Base-by-base conservation (phyloP, 768 basidiomycete genomes). In the Mycena leptocephala region DNA sequence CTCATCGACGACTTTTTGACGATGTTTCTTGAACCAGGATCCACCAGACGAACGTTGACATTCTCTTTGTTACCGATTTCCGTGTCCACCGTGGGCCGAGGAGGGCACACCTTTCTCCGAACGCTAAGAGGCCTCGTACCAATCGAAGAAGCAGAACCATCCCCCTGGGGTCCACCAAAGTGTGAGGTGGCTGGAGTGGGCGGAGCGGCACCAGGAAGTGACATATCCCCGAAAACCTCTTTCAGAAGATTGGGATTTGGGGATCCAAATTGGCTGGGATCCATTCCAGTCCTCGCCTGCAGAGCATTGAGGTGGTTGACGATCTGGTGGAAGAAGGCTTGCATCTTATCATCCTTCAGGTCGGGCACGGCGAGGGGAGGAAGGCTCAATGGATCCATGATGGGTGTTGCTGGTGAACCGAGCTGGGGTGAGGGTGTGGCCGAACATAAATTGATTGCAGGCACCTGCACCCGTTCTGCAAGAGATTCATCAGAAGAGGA, bases 301-400 rank as follows among this genome's bases (percentile, higher is more conserved):
- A 96, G 92, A 55, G 90, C 89, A 79, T 93, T 93, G 70, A 97
- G 90, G 81, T 95, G 95, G 59, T 94, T 91, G 10, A 93, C 94
- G 58, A 97, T 93, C 83, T 97, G 95, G 69, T 94, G 89, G 84
- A 97, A 95, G 86, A 97, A 97, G 58, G 91, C 85, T 78, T 96
- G 95, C 80, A 98, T 92, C 56, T 91, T 92, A 66, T 91, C 91
- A 80, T 97, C 94, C 78, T 94, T 89, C 33, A 94, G 86, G 70
- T 94, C 90, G 0, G 96, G 95, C n/a, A 93, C 88, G 32, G 90
- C 88, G 37, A 95, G 82, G 10, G 84, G 86, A 9, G 89, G 87
- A 10, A 91, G 85, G 67, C 81, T 79, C 13, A 81, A 48, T 16
- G 79, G 80, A 56, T 80, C 80, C 70, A 76, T 68, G 18, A 80